Percentiles rank a stretch among this genome's conserved stretches.
phyloP scores from a whole-genome alignment of 169 alveolate genomes.

The Haemoproteus tartakovskyi region DNA sequence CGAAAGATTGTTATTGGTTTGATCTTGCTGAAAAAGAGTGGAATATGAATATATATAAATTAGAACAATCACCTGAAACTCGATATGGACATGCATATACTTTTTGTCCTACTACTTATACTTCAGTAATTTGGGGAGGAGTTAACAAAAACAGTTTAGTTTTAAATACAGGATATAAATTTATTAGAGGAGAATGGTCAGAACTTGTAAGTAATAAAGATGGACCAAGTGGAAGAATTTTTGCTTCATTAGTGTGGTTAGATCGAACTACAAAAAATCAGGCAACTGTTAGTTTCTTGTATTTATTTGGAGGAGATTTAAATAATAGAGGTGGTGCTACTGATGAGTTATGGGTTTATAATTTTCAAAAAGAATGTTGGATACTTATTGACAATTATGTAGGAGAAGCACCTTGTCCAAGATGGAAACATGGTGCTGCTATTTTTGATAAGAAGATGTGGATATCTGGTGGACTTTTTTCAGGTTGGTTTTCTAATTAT shows the following conservation, averaged over 20 bases:
- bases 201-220: constrained; percentile 21
- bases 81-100: constrained; percentile 65
- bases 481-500: constrained; percentile 67
- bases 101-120: constrained; percentile 35
- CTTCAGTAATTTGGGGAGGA: constrained; percentile 64
- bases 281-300: constrained; percentile 14
- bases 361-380: constrained; percentile 52
- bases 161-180: constrained; percentile 52
- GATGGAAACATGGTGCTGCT: constrained; percentile 67
- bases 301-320: constrained; percentile 60
- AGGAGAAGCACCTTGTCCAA: constrained; percentile 61
- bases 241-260: constrained; percentile 53
- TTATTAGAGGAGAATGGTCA: constrained; percentile 53
- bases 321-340: constrained; percentile 55
- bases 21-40: constrained; percentile 40
- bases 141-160: constrained; percentile 35
- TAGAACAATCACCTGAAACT: constrained; percentile 46
- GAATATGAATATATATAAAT: constrained; percentile 25
- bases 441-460: constrained; percentile 64
- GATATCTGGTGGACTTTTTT: constrained; percentile 61
- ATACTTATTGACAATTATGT: constrained; percentile 33
- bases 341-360: constrained; percentile 66
- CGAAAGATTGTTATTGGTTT: constrained; percentile 51
- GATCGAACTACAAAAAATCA: constrained; percentile 57
- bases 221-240: constrained; percentile 41